Percentiles rank a stretch among this genome's conserved stretches.
Evolutionary conservation across 345 rosid genomes (phyloP).

Genomic region (Citrus medica): DNA sequence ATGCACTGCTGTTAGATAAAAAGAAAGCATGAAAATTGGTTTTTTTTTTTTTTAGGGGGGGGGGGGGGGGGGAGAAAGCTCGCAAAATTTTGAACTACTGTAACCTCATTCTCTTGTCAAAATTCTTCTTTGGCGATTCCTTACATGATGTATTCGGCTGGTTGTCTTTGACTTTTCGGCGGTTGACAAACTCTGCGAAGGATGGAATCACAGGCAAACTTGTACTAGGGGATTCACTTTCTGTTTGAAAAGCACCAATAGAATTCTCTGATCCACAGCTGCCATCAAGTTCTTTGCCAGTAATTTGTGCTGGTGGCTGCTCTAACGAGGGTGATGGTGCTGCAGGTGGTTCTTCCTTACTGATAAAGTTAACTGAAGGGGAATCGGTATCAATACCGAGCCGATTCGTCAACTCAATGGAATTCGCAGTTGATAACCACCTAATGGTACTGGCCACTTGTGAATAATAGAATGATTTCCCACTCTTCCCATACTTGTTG

Average conservation of each 20-base stretch:
- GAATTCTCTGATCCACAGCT: conserved; percentile 16
- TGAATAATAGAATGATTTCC: conserved; percentile 80
- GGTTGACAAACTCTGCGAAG: conserved; percentile 72
- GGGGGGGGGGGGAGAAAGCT: too few relatives aligned
- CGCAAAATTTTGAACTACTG: conserved; percentile 18
- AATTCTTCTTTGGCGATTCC: conserved; percentile 32
- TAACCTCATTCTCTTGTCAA: conserved; percentile 57
- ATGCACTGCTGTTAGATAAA: background rate
- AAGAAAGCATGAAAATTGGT: too few relatives aligned
- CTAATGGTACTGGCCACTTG: conserved; percentile 79
- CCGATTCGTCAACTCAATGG: conserved; percentile 34
- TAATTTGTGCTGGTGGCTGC: conserved; percentile 12
- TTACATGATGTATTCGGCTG: conserved; percentile 23
- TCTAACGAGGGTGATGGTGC: conserved; percentile 9
- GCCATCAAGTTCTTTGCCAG: conserved; percentile 6
- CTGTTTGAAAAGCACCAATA: background rate
- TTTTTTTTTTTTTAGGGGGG: too few relatives aligned
- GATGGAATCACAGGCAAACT: conserved; percentile 61
- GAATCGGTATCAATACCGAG: conserved; percentile 24
- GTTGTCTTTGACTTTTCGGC: conserved; percentile 27
- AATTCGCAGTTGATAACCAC: conserved; percentile 63
- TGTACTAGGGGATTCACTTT: conserved; percentile 22
- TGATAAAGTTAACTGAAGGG: conserved; percentile 7
- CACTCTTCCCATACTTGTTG: conserved; percentile 75
- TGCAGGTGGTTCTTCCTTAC: conserved; percentile 22